Base-by-base conservation (phyloP, 2,329 filamentous ascomycete genomes). In the Ascochyta pisi region DNA sequence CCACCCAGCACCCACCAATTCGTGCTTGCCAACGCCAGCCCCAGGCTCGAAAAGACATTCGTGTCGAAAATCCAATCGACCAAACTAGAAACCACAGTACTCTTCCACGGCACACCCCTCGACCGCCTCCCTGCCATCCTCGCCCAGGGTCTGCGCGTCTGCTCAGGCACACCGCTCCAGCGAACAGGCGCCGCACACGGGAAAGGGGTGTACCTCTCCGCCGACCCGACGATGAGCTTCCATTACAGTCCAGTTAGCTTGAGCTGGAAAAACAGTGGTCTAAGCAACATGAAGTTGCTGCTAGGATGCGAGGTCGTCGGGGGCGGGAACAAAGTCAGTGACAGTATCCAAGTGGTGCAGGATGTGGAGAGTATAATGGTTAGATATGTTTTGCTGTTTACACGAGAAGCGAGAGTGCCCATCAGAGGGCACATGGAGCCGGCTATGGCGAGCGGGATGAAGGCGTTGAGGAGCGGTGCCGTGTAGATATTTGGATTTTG, bases 71-170 rank as follows among this genome's bases (percentile, higher is more conserved):
- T 68, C 0, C 49, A 60, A 16, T 35, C 6, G 15, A 16, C 33
- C 3, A 47, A 39, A 1, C 6, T 40, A 27, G 57, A 56, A 9
- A 67, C 67, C 1, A 65, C 48, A 4, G 63, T 74, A 1, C 58
- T 74, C 6, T 75, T 74, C 44, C 73, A 74, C 49, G 73, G 72
- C 35, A 74, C 72, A 2, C 63, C 66, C 3, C 57, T 73, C 12
- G 68, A 73, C 45, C 67, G 72, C 13, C 67, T 75, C 23, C 68
- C 70, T 6, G 55, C 60, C 13, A 75, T 75, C 42, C 63, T 75
- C 3, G 50, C 60, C 0, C 65, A 73, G 40, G 73, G 73, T 4
- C 60, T 75, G 0, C 47, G 51, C 4, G 46, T 69, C 10, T 63
- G 60, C 38, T 68, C 65, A 5, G 68, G 69, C n/a, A 73, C 70